A percentile compares a stretch with the other conserved stretches of the same genome.
These are phyloP conservation scores for Pezicula rhizophila DNA, from an alignment of 2,329 filamentous ascomycete genomes.

Conservation along the genomic window DNA sequence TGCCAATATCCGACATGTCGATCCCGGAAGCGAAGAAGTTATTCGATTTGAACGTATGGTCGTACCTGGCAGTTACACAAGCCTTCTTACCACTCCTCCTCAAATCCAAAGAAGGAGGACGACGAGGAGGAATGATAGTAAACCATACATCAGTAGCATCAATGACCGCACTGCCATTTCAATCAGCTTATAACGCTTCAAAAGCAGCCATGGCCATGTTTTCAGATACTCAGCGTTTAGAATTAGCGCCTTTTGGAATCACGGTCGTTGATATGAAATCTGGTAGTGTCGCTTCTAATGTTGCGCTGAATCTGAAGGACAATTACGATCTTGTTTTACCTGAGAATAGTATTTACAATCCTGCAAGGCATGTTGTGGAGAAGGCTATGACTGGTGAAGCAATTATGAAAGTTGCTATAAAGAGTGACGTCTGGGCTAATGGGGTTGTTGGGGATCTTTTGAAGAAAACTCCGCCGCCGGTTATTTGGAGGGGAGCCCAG, in stretches of 20 bases:
- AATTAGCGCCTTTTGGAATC: constrained; percentile 25
- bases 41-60: constrained; percentile 25
- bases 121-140: constrained; percentile 33
- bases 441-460: background rate
- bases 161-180: constrained; percentile 29
- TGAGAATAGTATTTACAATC: background rate
- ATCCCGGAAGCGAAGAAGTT: constrained; percentile 7
- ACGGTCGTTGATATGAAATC: constrained; percentile 12
- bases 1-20: constrained; percentile 2
- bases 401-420: background rate
- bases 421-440: constrained; percentile 6
- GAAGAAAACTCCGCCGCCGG: background rate
- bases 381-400: background rate
- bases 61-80: constrained; percentile 25
- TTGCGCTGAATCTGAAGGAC: background rate
- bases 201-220: constrained; percentile 36
- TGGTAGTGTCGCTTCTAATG: constrained; percentile 7
- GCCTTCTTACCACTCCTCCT: constrained; percentile 25
- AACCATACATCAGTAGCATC: constrained; percentile 31
- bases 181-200: constrained; percentile 35
- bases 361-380: background rate
- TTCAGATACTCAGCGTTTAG: constrained; percentile 34
- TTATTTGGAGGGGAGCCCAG: background rate
- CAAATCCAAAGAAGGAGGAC: constrained; percentile 28
- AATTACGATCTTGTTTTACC: background rate